Evolutionary conservation across 23 red algal genomes (phyloP).

Genomic region (Cyanidiococcus yangmingshanensis): DNA sequence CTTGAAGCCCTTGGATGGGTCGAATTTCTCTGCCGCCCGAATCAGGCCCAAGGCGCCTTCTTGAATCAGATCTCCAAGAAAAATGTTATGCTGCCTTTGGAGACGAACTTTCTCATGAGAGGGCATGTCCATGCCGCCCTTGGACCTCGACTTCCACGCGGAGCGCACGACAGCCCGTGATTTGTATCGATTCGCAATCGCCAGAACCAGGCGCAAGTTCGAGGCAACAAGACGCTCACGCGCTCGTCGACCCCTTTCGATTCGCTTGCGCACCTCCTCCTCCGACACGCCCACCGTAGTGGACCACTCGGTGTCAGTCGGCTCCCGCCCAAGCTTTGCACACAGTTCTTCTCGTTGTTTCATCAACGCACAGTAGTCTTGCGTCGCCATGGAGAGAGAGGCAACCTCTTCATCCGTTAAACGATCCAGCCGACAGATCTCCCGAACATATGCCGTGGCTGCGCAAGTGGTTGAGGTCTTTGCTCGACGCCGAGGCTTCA

Average conservation of each 20-base stretch:
- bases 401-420: slow-evolving; percentile 46
- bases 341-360: background rate
- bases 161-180: slow-evolving; percentile 4
- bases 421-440: slow-evolving; percentile 55
- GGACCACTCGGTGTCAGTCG: slow-evolving; percentile 55
- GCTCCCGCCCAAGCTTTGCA: slow-evolving; percentile 20
- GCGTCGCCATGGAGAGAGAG: slow-evolving; percentile 33
- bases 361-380: slow-evolving; percentile 45
- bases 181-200: slow-evolving; percentile 77
- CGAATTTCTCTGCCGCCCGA: slow-evolving; percentile 41
- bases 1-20: slow-evolving; percentile 33
- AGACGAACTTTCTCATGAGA: background rate
- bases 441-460: slow-evolving; percentile 40
- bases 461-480: background rate
- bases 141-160: background rate
- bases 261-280: slow-evolving; percentile 23
- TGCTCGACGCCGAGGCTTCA: background rate
- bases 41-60: slow-evolving; percentile 47
- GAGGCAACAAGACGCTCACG: slow-evolving; percentile 69
- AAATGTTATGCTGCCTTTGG: slow-evolving; percentile 17
- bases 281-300: slow-evolving; percentile 26
- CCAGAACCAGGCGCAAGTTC: slow-evolving; percentile 88
- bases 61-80: slow-evolving; percentile 38
- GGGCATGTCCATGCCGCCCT: background rate
- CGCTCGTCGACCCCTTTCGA: slow-evolving; percentile 23